Percentiles rank a stretch among this genome's conserved stretches.
Conservation (phyloP, 2,329 filamentous ascomycete genomes). For the Talaromyces amestolkiae region DNA sequence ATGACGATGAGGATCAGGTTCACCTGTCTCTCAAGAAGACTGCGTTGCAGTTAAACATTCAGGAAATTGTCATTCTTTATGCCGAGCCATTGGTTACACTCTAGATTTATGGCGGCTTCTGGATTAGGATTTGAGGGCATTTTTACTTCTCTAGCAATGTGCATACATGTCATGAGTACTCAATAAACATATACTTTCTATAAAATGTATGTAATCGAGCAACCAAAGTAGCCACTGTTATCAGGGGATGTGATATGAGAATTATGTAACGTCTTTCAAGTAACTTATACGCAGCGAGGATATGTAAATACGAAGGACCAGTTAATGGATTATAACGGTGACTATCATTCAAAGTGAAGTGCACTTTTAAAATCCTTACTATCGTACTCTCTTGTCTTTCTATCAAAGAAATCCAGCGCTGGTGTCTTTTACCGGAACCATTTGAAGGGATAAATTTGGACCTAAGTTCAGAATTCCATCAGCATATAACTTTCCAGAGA, state of each 20-base stretch:
- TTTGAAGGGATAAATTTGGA: not conserved
- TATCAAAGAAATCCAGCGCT: not conserved
- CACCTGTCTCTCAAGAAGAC: slow-evolving; percentile 50
- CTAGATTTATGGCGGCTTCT: not conserved
- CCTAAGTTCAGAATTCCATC: not conserved
- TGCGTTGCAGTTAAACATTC: slow-evolving; percentile 26
- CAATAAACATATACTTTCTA: no score
- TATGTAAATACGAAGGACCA: not conserved
- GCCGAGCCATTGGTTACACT: slow-evolving; percentile 28
- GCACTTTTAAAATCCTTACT: not conserved
- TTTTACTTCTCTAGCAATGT: not conserved
- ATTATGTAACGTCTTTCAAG: not conserved
- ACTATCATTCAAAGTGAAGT: not conserved
- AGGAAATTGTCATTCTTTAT: slow-evolving; percentile 36
- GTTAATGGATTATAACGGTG: not conserved
- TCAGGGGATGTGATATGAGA: not conserved
- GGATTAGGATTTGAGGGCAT: not conserved
- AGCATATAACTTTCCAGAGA: not conserved
- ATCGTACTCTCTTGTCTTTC: not conserved
- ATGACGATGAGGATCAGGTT: slow-evolving; percentile 60
- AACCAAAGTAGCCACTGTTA: not conserved
- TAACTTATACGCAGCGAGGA: not conserved
- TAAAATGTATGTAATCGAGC: not conserved
- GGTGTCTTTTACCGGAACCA: not conserved
- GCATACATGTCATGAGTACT: no score